Base-by-base conservation (phyloP, 495 filamentous ascomycete species). In the Cudoniella acicularis region DNA sequence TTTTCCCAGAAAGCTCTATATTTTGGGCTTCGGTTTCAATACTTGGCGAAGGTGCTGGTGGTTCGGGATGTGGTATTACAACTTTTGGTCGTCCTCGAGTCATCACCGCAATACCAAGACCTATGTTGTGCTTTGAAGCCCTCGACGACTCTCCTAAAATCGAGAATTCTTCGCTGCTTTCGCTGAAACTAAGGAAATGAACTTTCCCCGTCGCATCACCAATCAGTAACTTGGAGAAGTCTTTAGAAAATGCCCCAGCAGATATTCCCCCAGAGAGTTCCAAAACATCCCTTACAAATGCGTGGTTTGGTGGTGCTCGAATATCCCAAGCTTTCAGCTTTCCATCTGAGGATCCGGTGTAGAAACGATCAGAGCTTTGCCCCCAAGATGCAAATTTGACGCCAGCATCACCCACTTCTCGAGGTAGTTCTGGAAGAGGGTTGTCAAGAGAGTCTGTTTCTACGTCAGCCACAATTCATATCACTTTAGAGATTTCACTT, bases 331-430 rank as follows among this genome's bases (percentile, higher is more conserved):
- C 79, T 55, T 91, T 96, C 6, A 98, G 77, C 0, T 87, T 75
- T 1, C 94, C 93, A 67, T 98, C 94, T 0, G 91, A 94, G 2
- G 87, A 87, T 1, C 92, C 94, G n/a, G 89, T 96, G 65, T 92
- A 96, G 47, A 97, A 82, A 0, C 88, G 77, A 50, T 88, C 83
- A 3, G 78, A 72, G 0, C 79, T 79, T 2, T 78, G 76, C 1
- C 88, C 92, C 93, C 93, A 98, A 0, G 88, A 73, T 1, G 84
- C 83, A 60, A 94, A 87, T 36, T 87, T 87, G 3, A 96, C 86
- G 0, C 94, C 94, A 0, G 87, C 86, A 66, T 98, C 94, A 20
- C 82, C 82, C 3, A 77, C 63, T 62, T 95, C 91, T 18, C 84
- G 74, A 20, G 79, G 65, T 0, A 81, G 56, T 22, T 78, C 66